Conservation (phyloP, 2,329 filamentous ascomycete species). For the Aspergillus fijiensis region DNA sequence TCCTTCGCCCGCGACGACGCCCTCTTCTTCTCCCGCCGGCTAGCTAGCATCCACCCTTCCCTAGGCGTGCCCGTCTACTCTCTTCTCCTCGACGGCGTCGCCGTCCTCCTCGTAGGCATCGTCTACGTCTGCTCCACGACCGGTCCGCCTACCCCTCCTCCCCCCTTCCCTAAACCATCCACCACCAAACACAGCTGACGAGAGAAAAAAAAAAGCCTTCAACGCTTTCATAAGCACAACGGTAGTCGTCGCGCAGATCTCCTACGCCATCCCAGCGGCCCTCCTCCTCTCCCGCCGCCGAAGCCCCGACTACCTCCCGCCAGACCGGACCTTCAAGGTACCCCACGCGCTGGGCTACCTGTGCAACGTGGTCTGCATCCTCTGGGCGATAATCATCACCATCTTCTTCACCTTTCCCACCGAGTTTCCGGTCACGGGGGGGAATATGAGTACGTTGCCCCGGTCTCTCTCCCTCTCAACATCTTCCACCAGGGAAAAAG, state of each 20-base stretch:
- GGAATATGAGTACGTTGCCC: conserved; percentile 25
- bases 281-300: conserved; percentile 19
- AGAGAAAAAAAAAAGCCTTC: conserved; percentile 15
- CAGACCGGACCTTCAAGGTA: conserved; percentile 16
- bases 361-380: conserved; percentile 13
- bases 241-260: conserved; percentile 25
- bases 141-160: conserved; percentile 8
- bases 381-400: conserved; percentile 22
- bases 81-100: conserved; percentile 16
- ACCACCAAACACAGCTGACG: background rate
- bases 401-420: conserved; percentile 25
- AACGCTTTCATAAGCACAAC: conserved; percentile 26
- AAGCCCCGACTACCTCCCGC: conserved; percentile 17
- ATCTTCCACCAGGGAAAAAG: background rate
- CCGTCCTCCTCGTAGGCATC: conserved; percentile 21
- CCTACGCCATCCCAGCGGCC: conserved; percentile 21
- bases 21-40: conserved; percentile 27
- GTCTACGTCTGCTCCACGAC: conserved; percentile 24
- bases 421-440: conserved; percentile 17
- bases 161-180: too few relatives aligned
- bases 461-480: background rate
- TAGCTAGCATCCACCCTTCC: conserved; percentile 11
- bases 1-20: conserved; percentile 35
- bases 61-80: conserved; percentile 20
- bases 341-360: conserved; percentile 18